Evolutionary conservation across 306 rosid species (phyloP), one percentile per base, ranked within the genome.

Genomic region (Quercus mongolica): DNA sequence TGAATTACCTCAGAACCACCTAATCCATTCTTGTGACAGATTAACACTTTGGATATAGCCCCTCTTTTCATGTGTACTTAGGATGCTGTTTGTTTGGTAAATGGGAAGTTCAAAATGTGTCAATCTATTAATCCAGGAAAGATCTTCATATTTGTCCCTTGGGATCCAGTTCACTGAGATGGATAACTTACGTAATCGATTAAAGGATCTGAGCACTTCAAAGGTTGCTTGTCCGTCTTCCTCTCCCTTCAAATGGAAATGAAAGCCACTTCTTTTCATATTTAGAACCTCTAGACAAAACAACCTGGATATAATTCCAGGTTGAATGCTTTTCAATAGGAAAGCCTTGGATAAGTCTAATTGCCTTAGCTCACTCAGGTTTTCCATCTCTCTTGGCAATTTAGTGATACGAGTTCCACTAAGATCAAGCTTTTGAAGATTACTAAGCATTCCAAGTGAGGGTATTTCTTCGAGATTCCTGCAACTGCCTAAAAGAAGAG

Each of bases 351-450:
- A 54, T 65, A 79, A 38, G 68, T 74, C 65, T 6, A 73, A 54
- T 10, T 64, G 69, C 44, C 74, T 79, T 25, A 74, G 38, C 11
- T 33, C 71, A 18, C 33, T 79, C 5, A 79, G 46, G 11, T 26
- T 55, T 65, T 77, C 74, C 31, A 64, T 52, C 26, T 44, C 78
- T 54, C 20, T 64, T 25, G 74, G 83, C 56, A 79, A 64, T 9
- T 73, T 52, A 52, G 15, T 79, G 41, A 74, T 73, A 18, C 58
- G 26, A 54, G 69, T 79, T 23, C 12, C 69, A 63, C 5, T 55
- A 46, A 74, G 74, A 64, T 79, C 78, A 56, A 73, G 83, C 14
- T 73, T 25, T 30, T 65, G 74, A n/a, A 79, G 78, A 33, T 73
- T 74, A 64, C 30, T 2, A 6, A 74, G 78, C 15, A 15, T 44